phyloP scores from a whole-genome alignment of 805 yeast genomes.

The Schizosaccharomyces pombe region ASM294v3 CU329670.1:1978501-1979000 shows the following conservation, averaged over 20 bases:
- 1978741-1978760: constrained; percentile 47
- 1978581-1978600: constrained; percentile 2
- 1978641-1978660: neutral
- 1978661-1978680: neutral
- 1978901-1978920: constrained; percentile 57
- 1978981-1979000: constrained; percentile 42
- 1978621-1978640: constrained; percentile 1
- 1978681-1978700: neutral
- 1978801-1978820: constrained; percentile 39
- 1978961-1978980: constrained; percentile 74
- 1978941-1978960: constrained; percentile 47
- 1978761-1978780: constrained; percentile 74
- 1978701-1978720: neutral
- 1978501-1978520: neutral
- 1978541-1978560: constrained; percentile 2
- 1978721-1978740: constrained; percentile 35
- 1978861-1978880: constrained; percentile 61
- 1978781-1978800: constrained; percentile 37
- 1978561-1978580: neutral
- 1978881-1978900: constrained; percentile 61
- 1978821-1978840: constrained; percentile 89
- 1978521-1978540: constrained; percentile 4
- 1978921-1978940: constrained; percentile 47
- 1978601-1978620: neutral
- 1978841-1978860: constrained; percentile 47